Evolutionary conservation across 1,284 basidiomycete genomes (phyloP).

Genomic region (Violaceomyces palustris): DNA sequence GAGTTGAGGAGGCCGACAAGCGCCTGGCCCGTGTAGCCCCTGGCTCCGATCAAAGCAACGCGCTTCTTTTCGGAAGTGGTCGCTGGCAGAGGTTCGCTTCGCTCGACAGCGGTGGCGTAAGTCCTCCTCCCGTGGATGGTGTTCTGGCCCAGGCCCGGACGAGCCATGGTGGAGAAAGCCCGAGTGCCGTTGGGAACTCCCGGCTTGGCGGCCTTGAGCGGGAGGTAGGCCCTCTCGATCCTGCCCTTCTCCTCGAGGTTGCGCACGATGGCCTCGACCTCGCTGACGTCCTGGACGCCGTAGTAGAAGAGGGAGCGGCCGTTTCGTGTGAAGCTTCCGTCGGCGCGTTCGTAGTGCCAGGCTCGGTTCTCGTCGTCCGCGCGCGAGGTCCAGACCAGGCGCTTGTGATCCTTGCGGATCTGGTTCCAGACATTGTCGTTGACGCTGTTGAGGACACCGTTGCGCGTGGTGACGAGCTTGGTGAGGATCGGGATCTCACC

Average conservation of each 20-base stretch:
- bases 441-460: constrained; percentile 86
- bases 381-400: constrained; percentile 92
- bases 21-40: constrained; percentile 91
- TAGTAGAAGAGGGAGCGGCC: constrained; percentile 95
- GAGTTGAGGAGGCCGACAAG: constrained; percentile 75
- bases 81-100: constrained; percentile 54
- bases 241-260: constrained; percentile 84
- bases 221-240: constrained; percentile 80
- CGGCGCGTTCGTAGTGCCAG: constrained; percentile 98
- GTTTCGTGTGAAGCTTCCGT: constrained; percentile 92
- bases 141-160: constrained; percentile 54
- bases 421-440: constrained; percentile 95
- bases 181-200: constrained; percentile 47
- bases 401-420: constrained; percentile 89
- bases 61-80: constrained; percentile 69
- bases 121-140: constrained; percentile 22
- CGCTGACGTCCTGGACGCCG: constrained; percentile 82
- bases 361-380: constrained; percentile 90
- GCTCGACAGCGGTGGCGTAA: constrained; percentile 57
- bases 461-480: constrained; percentile 81
- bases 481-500: constrained; percentile 86
- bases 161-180: constrained; percentile 47
- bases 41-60: constrained; percentile 89
- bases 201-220: constrained; percentile 75
- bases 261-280: constrained; percentile 67